Evolutionary conservation across 176 grass and related monocot species (phyloP).

Genomic region (Cymbopogon citratus): DNA sequence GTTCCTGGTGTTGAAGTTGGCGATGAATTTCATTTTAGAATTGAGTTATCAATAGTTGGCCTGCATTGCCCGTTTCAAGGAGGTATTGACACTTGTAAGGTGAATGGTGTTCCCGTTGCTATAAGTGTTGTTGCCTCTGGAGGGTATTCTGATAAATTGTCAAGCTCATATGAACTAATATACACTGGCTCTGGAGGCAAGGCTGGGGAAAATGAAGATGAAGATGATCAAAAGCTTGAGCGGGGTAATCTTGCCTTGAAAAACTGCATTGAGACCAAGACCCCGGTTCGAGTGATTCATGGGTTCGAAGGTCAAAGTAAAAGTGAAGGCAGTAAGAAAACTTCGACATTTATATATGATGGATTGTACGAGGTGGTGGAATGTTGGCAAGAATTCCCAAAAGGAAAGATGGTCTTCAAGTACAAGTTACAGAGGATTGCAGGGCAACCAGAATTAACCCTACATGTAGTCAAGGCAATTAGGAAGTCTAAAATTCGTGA

Average conservation of each 20-base stretch:
- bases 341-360: slow-evolving; percentile 58
- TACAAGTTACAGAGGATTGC: slow-evolving; percentile 46
- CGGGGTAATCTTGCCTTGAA: slow-evolving; percentile 69
- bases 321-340: slow-evolving; percentile 44
- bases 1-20: slow-evolving; percentile 62
- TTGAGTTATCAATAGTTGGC: slow-evolving; percentile 57
- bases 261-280: slow-evolving; percentile 56
- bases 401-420: slow-evolving; percentile 47
- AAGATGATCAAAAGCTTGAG: slow-evolving; percentile 65
- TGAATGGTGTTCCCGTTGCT: slow-evolving; percentile 31
- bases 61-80: slow-evolving; percentile 54
- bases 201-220: slow-evolving; percentile 28
- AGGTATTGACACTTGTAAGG: slow-evolving; percentile 46
- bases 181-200: slow-evolving; percentile 73
- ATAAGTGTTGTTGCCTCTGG: slow-evolving; percentile 66
- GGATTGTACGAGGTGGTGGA: slow-evolving; percentile 51
- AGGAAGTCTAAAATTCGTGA: slow-evolving; percentile 59
- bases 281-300: slow-evolving; percentile 71
- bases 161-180: slow-evolving; percentile 55
- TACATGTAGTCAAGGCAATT: slow-evolving; percentile 42
- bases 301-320: slow-evolving; percentile 50
- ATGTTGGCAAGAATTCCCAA: slow-evolving; percentile 45
- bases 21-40: slow-evolving; percentile 64
- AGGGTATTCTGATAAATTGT: slow-evolving; percentile 48
- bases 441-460: slow-evolving; percentile 57